A percentile compares a stretch with the other conserved stretches of the same genome.
These are phyloP conservation scores for Gleditsia sinensis DNA, from an alignment of 306 rosid genomes.

Conservation along the genomic window DNA sequence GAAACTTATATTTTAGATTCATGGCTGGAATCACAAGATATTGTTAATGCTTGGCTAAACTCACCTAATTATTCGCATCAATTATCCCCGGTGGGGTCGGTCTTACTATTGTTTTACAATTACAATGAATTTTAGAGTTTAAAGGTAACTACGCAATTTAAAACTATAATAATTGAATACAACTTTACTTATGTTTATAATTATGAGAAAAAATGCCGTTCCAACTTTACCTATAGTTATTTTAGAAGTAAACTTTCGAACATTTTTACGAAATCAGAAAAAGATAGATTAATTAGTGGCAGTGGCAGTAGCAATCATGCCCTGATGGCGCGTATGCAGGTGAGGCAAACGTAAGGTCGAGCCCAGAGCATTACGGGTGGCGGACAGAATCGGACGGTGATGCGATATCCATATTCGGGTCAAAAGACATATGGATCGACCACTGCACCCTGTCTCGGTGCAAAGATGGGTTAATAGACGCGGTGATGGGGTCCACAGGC, in stretches of 20 bases:
- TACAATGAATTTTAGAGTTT: background rate
- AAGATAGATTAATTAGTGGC: too few relatives aligned
- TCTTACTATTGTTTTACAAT: background rate
- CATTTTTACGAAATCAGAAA: too few relatives aligned
- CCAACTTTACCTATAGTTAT: too few relatives aligned
- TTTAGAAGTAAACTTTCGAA: too few relatives aligned
- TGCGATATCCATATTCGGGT: conserved; percentile 83
- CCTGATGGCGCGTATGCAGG: conserved; percentile 43
- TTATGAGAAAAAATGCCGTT: background rate
- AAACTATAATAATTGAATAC: too few relatives aligned
- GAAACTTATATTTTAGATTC: background rate
- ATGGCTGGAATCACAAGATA: background rate
- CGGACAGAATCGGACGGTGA: conserved; percentile 90
- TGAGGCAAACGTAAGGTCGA: conserved; percentile 73
- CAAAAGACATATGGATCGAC: conserved; percentile 91
- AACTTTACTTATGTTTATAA: background rate
- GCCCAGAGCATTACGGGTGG: conserved; percentile 82
- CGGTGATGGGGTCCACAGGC: conserved; percentile 84
- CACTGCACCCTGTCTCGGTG: conserved; percentile 87
- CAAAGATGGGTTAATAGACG: conserved; percentile 87
- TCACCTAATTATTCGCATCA: background rate
- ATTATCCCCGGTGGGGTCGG: background rate
- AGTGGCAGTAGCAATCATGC: too few relatives aligned
- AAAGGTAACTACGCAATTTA: background rate
- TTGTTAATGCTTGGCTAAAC: background rate